Conservation (phyloP, 148 eudicot genomes). For the Beta vulgaris region DNA sequence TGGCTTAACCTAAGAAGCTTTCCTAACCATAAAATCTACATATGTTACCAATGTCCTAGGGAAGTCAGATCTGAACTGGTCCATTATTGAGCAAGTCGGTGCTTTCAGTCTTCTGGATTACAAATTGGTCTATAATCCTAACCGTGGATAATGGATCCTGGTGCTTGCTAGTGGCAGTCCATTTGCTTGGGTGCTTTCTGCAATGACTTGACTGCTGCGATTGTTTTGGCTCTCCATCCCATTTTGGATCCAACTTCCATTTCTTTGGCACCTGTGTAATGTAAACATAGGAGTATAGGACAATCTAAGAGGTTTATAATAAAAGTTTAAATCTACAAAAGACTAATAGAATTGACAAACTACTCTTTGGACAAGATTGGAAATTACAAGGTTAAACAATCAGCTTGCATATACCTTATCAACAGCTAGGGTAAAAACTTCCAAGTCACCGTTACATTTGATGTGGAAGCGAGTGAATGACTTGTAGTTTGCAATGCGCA, state of each 20-base stretch:
- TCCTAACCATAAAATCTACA: constrained; percentile 19
- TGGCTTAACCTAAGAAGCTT: constrained; percentile 16
- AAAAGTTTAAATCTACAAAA: background rate
- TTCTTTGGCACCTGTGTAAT: constrained; percentile 77
- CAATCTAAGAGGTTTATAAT: background rate
- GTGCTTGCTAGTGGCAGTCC: constrained; percentile 59
- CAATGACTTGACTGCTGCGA: constrained; percentile 47
- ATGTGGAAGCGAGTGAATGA: constrained; percentile 93
- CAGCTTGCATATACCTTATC: constrained; percentile 67
- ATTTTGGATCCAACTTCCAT: constrained; percentile 88
- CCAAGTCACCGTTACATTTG: constrained; percentile 64
- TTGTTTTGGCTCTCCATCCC: constrained; percentile 68
- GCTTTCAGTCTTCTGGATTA: constrained; percentile 13
- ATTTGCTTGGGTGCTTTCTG: constrained; percentile 70
- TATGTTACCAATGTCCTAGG: background rate
- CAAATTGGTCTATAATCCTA: constrained; percentile 64
- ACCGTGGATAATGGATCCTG: constrained; percentile 67
- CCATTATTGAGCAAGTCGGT: constrained; percentile 24
- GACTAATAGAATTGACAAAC: background rate
- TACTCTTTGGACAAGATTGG: background rate
- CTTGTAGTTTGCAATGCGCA: constrained; percentile 95
- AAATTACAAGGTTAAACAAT: background rate
- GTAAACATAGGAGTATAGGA: background rate
- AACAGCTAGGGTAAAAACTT: constrained; percentile 95
- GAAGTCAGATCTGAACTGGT: constrained; percentile 7